Evolutionary conservation across 1,284 basidiomycete species (phyloP).

Genomic region (Tylopilus orsonianus): DNA sequence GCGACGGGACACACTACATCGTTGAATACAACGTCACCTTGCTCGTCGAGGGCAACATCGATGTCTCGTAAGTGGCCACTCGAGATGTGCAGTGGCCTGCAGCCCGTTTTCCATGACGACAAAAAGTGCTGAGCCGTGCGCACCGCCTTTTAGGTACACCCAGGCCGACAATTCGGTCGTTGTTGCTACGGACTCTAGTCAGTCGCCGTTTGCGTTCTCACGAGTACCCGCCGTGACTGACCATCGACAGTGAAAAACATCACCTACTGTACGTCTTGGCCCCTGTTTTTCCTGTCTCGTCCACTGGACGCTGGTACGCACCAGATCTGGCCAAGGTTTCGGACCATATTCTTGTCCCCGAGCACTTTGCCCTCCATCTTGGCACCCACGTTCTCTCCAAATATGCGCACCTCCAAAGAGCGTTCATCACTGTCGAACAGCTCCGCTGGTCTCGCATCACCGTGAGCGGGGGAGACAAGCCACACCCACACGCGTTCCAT

Average conservation of each 20-base stretch:
- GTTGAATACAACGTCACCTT: slow-evolving; percentile 81
- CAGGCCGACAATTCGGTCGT: slow-evolving; percentile 82
- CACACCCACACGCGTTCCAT: slow-evolving; percentile 82
- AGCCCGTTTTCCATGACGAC: not conserved
- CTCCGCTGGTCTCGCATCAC: slow-evolving; percentile 86
- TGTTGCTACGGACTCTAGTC: slow-evolving; percentile 87
- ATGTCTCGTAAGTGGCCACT: slow-evolving; percentile 51
- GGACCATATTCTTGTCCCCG: slow-evolving; percentile 79
- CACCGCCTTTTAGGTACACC: slow-evolving; percentile 57
- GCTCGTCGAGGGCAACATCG: slow-evolving; percentile 80
- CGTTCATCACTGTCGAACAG: slow-evolving; percentile 76
- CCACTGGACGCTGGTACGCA: not conserved
- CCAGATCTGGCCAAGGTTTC: slow-evolving; percentile 85
- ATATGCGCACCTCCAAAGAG: slow-evolving; percentile 79
- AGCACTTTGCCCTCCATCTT: slow-evolving; percentile 86
- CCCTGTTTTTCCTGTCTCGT: not conserved
- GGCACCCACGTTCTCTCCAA: slow-evolving; percentile 82
- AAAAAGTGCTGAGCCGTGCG: not conserved
- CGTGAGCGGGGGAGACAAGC: slow-evolving; percentile 46
- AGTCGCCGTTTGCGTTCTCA: slow-evolving; percentile 37
- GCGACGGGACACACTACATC: slow-evolving; percentile 57
- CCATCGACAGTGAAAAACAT: slow-evolving; percentile 82
- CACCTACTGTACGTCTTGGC: slow-evolving; percentile 65
- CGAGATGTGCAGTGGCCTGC: too few species aligned
- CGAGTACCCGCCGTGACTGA: not conserved